phyloP scores from a whole-genome alignment of 163 green algal species.

The Coccomyxa subellipsoidea region DNA sequence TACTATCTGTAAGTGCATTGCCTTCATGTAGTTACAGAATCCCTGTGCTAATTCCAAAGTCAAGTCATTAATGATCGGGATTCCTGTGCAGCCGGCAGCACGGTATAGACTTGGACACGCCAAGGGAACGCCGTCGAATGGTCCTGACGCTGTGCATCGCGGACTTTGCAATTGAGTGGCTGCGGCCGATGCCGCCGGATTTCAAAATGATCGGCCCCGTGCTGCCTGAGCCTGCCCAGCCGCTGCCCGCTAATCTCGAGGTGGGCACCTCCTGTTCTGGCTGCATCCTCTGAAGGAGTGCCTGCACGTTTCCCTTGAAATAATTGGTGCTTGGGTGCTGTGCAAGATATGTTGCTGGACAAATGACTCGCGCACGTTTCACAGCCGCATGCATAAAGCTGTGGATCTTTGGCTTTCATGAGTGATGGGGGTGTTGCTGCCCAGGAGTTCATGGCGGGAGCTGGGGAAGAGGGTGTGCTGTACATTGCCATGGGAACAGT shows the following conservation, averaged over 20 bases:
- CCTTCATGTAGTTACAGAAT: too few species aligned
- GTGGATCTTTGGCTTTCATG: not conserved
- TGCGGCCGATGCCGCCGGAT: not conserved
- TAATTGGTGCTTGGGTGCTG: not conserved
- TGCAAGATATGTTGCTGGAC: not conserved
- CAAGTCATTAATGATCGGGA: not conserved
- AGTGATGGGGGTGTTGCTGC: not conserved
- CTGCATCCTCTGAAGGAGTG: not conserved
- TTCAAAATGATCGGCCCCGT: constrained; percentile 11
- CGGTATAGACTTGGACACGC: not conserved
- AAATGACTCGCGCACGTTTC: too few species aligned
- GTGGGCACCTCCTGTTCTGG: not conserved
- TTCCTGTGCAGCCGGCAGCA: not conserved
- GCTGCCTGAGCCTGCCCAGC: not conserved
- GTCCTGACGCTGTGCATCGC: not conserved
- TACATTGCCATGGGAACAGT: not conserved
- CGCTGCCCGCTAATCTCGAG: constrained; percentile 5
- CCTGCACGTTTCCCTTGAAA: not conserved
- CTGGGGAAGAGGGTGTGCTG: not conserved
- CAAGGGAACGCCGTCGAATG: not conserved
- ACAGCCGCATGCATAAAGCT: too few species aligned
- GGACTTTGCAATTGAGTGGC: constrained; percentile 13
- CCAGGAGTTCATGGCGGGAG: not conserved
- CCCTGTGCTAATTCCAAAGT: too few species aligned
- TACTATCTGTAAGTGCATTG: too few species aligned